Base-by-base conservation (phyloP, 139 green algal species). In the Penium margaritaceum region DNA sequence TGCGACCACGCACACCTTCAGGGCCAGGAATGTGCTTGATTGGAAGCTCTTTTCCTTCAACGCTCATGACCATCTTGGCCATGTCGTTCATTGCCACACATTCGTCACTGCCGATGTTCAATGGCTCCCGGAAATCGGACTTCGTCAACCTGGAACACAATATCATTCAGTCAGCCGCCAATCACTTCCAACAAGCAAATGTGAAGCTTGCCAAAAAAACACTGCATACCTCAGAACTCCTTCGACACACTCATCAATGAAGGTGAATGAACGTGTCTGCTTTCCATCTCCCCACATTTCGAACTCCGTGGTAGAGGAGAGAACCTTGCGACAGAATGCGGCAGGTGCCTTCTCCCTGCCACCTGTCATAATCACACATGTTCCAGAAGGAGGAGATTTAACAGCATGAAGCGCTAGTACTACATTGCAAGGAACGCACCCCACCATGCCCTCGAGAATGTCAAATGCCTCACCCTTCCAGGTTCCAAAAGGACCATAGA, bases 201-300 rank as follows among this genome's bases (percentile, higher is more conserved):
- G n/a, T n/a, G n/a, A n/a, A n/a, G n/a, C n/a, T n/a, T n/a, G n/a
- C n/a, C n/a, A n/a, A n/a, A n/a, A n/a, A n/a, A n/a, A n/a, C n/a
- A n/a, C n/a, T n/a, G n/a, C 51, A 60, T 60, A 77, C 72, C 92
- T 90, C 75, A 98, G 87, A 63, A 99, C 93, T 70, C 95, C 95
- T 85, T 99, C 95, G 64, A 99, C 95, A 77, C 95, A 99, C 80
- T 99, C 95, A 79, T 99, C 95, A 80, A 99, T 98, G 88, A 94
- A 99, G 36, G 94, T 98, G 88, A 99, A 99, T 72, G 85, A 94
- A 68, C 94, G 90, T 6, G 94, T 98, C 73, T 99, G 93, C 88
- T 96, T 96, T 83, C 95, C 95, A 75, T 99, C 95, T 30, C 95
- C 95, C 95, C 95, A 99, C 95, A 99, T 99, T 85, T 99, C 93